These are phyloP conservation scores for Gymnopus androsaceus DNA, from an alignment of 1,284 basidiomycete genomes.

Conservation along the genomic window DNA sequence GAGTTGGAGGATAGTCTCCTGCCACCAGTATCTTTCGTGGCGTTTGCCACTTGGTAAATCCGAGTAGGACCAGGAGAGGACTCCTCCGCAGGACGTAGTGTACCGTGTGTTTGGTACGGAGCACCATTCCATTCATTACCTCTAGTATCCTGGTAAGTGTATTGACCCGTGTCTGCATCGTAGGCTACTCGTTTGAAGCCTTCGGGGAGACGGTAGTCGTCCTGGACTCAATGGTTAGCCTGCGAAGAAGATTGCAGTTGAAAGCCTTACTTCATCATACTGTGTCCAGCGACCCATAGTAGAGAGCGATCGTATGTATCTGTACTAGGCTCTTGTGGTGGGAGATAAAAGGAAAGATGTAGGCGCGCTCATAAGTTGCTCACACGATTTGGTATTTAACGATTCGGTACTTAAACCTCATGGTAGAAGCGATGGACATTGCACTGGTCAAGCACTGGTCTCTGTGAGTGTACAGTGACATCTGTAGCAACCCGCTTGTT, in stretches of 20 bases:
- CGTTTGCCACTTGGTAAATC: too few relatives aligned
- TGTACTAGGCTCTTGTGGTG: not conserved
- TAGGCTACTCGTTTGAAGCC: slow-evolving; percentile 54
- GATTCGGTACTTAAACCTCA: too few relatives aligned
- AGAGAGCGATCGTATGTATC: not conserved
- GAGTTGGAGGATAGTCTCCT: not conserved
- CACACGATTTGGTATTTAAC: too few relatives aligned
- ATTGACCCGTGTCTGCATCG: slow-evolving; percentile 51
- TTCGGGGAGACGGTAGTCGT: slow-evolving; percentile 48
- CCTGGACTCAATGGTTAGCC: slow-evolving; percentile 34
- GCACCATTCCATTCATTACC: not conserved
- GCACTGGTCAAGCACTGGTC: too few relatives aligned
- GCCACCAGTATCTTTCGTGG: too few relatives aligned
- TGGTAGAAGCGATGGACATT: too few relatives aligned
- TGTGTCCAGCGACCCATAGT: slow-evolving; percentile 14
- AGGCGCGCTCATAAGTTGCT: too few relatives aligned
- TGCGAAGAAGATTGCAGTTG: not conserved
- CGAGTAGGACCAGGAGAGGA: too few relatives aligned
- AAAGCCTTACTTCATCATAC: slow-evolving; percentile 6
- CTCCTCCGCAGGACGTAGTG: not conserved
- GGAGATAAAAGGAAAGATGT: not conserved
- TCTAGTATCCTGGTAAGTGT: slow-evolving; percentile 46
- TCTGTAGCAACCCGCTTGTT: too few relatives aligned
- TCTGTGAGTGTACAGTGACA: too few relatives aligned
- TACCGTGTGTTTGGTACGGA: not conserved